These are phyloP conservation scores for Knoxia roxburghii DNA, from an alignment of 257 asterid genomes.

Conservation along the genomic window DNA sequence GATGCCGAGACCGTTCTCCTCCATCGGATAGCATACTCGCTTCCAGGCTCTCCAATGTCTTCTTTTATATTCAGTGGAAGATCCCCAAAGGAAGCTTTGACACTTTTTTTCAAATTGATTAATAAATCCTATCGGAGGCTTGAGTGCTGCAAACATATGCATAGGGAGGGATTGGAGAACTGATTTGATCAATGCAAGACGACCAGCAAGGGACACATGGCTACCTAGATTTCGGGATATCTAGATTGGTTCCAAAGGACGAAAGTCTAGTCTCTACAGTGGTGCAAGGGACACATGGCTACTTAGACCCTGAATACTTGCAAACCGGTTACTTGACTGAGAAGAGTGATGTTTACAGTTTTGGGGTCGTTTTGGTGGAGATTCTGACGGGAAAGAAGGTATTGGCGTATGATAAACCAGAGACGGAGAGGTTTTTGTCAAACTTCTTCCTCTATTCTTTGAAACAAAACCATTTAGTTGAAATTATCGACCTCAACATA, in stretches of 20 bases:
- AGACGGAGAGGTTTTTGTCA: conserved; percentile 26
- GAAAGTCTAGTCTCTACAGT: conserved; percentile 16
- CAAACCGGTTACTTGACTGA: conserved; percentile 20
- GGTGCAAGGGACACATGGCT: conserved; percentile 36
- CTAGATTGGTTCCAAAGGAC: conserved; percentile 8
- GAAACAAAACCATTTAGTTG: background rate
- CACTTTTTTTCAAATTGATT: no score
- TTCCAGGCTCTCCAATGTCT: no score
- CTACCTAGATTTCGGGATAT: no score
- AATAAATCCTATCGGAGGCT: no score
- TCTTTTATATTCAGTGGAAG: no score
- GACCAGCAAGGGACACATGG: no score
- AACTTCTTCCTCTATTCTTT: conserved; percentile 21
- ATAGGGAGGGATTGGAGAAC: no score
- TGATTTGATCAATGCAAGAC: no score
- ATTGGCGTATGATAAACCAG: conserved; percentile 16
- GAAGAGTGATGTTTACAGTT: conserved; percentile 40
- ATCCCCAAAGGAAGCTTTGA: no score
- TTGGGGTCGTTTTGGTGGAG: conserved; percentile 30
- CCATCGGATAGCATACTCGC: no score
- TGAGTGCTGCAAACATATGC: no score
- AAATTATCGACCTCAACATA: conserved; percentile 22
- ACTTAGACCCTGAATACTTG: conserved; percentile 35
- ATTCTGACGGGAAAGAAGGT: conserved; percentile 25
- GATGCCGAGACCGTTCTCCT: no score